Conservation (phyloP, 2,329 filamentous ascomycete genomes). For the Verticillium alfalfae region DNA sequence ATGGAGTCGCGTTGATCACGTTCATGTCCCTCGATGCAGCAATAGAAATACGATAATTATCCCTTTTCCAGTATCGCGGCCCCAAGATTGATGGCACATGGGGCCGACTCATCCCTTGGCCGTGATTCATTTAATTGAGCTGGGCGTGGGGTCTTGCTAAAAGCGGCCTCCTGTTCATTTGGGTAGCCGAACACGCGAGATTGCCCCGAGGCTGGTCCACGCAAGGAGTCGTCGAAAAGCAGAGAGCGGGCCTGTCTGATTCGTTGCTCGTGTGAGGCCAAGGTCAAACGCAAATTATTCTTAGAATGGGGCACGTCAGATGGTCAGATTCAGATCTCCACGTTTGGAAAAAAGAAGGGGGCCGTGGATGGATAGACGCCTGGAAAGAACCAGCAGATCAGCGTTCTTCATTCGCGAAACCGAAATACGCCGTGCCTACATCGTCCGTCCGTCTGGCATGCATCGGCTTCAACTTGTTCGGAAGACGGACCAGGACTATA, state of each 20-base stretch:
- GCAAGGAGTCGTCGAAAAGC: neutral
- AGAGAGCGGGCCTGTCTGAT: neutral
- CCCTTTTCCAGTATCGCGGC: neutral
- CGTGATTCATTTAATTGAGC: neutral
- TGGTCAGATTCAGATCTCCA: constrained; percentile 1
- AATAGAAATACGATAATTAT: neutral
- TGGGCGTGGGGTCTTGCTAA: neutral
- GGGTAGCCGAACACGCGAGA: neutral
- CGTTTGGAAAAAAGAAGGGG: neutral
- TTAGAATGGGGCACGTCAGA: neutral
- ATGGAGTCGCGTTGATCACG: neutral
- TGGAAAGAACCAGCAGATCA: neutral
- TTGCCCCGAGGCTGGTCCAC: neutral
- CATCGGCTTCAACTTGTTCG: neutral
- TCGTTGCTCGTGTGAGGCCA: neutral
- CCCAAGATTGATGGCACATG: neutral
- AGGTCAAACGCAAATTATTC: neutral
- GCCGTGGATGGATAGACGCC: neutral
- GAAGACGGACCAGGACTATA: neutral
- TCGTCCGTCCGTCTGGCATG: neutral
- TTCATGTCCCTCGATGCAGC: neutral
- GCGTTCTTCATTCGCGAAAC: neutral
- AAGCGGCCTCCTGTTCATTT: neutral
- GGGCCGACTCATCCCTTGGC: neutral
- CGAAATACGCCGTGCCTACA: neutral